Conservation (phyloP, 768 basidiomycete species). For the Pulveroboletus sp. region DNA sequence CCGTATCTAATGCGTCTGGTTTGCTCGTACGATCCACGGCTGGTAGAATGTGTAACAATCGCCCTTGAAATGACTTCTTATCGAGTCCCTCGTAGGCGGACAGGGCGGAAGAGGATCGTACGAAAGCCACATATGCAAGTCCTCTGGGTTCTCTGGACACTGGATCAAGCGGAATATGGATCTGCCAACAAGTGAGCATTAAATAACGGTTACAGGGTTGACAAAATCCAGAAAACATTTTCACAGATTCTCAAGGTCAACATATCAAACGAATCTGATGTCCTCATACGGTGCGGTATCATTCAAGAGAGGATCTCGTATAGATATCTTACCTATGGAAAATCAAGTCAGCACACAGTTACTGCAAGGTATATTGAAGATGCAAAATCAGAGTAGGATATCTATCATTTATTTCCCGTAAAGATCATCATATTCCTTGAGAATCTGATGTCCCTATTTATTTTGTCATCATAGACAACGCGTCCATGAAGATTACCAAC, state of each 20-base stretch:
- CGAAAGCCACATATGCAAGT: constrained; percentile 56
- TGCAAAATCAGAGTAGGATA: constrained; percentile 31
- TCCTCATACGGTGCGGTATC: constrained; percentile 9
- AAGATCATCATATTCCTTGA: constrained; percentile 30
- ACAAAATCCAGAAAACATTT: constrained; percentile 39
- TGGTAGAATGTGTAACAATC: constrained; percentile 84
- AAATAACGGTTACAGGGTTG: background rate
- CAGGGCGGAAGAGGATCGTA: constrained; percentile 44
- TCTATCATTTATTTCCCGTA: constrained; percentile 55
- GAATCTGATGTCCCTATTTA: constrained; percentile 49
- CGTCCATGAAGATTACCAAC: background rate
- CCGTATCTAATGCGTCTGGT: constrained; percentile 36
- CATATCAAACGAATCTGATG: constrained; percentile 50
- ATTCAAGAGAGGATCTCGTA: background rate
- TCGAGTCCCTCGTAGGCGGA: constrained; percentile 77
- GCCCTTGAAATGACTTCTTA: constrained; percentile 83
- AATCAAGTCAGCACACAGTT: constrained; percentile 1
- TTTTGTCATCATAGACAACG: constrained; percentile 35
- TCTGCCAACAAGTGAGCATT: constrained; percentile 29
- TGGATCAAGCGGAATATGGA: constrained; percentile 53
- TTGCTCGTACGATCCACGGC: constrained; percentile 65
- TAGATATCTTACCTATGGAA: constrained; percentile 12
- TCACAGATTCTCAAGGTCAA: constrained; percentile 49
- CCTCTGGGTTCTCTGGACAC: constrained; percentile 50
- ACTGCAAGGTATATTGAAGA: background rate